A percentile compares a stretch with the other conserved stretches of the same genome.
Evolutionary conservation across 1,284 basidiomycete species (phyloP).

Genomic region (Rhizoctonia solani): DNA sequence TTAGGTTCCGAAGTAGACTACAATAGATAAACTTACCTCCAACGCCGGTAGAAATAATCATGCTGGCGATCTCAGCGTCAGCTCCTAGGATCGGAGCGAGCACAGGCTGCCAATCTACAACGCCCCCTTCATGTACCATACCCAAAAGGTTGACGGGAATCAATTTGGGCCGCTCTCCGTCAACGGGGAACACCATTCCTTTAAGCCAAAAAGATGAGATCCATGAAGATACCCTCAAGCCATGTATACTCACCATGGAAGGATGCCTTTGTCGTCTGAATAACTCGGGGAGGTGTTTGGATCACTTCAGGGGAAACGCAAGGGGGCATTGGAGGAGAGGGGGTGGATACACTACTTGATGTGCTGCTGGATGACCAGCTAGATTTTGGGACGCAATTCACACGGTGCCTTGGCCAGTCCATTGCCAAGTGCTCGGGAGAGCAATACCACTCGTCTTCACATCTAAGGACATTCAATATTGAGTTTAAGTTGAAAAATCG

Average conservation of each 20-base stretch:
- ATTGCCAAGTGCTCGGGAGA: slow-evolving; percentile 40
- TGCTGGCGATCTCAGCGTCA: slow-evolving; percentile 17
- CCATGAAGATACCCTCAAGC: background rate
- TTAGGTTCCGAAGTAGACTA: background rate
- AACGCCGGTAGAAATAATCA: slow-evolving; percentile 37
- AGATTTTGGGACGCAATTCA: slow-evolving; percentile 12
- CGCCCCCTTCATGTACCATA: slow-evolving; percentile 24
- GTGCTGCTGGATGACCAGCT: slow-evolving; percentile 10
- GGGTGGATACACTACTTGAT: slow-evolving; percentile 1
- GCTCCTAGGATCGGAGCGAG: slow-evolving; percentile 27
- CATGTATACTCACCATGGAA: slow-evolving; percentile 43
- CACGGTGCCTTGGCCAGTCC: slow-evolving; percentile 26
- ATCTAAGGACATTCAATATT: background rate
- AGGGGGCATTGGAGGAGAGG: slow-evolving; percentile 32
- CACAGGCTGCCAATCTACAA: slow-evolving; percentile 33
- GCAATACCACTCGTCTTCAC: slow-evolving; percentile 54
- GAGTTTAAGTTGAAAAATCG: background rate
- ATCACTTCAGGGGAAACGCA: slow-evolving; percentile 7
- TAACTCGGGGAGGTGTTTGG: slow-evolving; percentile 15
- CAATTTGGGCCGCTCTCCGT: slow-evolving; percentile 56
- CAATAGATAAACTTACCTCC: slow-evolving; percentile 13
- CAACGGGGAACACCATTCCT: slow-evolving; percentile 71
- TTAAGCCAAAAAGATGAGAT: slow-evolving; percentile 43
- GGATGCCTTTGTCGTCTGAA: slow-evolving; percentile 44
- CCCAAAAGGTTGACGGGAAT: slow-evolving; percentile 34